These are phyloP conservation scores for Suhomyces atakaporum DNA, from an alignment of 1,139 yeast species.

Conservation along the genomic window DNA sequence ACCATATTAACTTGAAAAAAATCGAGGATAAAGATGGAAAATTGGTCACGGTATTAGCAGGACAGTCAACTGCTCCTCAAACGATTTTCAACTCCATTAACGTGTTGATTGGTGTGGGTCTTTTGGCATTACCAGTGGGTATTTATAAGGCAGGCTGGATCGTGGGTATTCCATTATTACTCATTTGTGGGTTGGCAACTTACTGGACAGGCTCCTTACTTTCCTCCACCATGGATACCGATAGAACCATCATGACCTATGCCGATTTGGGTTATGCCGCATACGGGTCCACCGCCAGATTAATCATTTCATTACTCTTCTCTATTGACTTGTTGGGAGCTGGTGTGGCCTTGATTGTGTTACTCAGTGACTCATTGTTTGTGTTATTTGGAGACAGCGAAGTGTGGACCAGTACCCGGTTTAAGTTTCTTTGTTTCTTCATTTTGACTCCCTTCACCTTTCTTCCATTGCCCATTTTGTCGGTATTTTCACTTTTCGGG, in stretches of 20 bases:
- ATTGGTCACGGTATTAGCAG: slow-evolving; percentile 71
- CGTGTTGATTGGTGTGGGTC: slow-evolving; percentile 51
- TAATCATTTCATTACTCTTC: slow-evolving; percentile 43
- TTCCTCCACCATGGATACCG: slow-evolving; percentile 61
- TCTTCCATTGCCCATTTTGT: slow-evolving; percentile 45
- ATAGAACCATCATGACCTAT: slow-evolving; percentile 77
- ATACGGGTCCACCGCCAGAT: slow-evolving; percentile 54
- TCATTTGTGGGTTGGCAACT: slow-evolving; percentile 43
- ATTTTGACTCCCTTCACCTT: slow-evolving; percentile 50
- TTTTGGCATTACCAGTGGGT: slow-evolving; percentile 52
- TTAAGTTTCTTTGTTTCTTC: slow-evolving; percentile 42
- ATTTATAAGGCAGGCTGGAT: slow-evolving; percentile 50
- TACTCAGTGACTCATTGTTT: slow-evolving; percentile 55
- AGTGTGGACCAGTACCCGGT: slow-evolving; percentile 39
- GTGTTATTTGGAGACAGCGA: slow-evolving; percentile 44
- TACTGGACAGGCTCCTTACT: slow-evolving; percentile 49
- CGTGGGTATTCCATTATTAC: slow-evolving; percentile 40
- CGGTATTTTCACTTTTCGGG: slow-evolving; percentile 48
- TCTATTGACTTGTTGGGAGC: slow-evolving; percentile 55
- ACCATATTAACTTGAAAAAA: slow-evolving; percentile 59
- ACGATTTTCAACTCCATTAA: slow-evolving; percentile 51
- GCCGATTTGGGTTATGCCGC: slow-evolving; percentile 86
- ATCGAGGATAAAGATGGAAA: slow-evolving; percentile 76
- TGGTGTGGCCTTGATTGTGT: slow-evolving; percentile 56
- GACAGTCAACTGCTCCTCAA: slow-evolving; percentile 67